A percentile compares a stretch with the other conserved stretches of the same genome.
Conservation (phyloP, 495 filamentous ascomycete genomes). For the Neurospora sp. region DNA sequence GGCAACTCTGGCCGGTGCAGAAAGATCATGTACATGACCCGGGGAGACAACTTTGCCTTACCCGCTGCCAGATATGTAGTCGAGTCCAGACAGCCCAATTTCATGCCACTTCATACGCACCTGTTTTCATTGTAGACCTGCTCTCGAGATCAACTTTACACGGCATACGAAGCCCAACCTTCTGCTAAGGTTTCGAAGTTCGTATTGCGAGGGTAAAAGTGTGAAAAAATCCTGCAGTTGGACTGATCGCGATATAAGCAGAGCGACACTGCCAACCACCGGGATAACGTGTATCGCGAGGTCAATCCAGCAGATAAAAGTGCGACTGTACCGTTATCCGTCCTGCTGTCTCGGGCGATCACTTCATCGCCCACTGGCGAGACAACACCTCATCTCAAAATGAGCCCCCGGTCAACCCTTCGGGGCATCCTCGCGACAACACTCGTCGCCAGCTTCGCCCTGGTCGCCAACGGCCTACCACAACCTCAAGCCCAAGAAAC, state of each 20-base stretch:
- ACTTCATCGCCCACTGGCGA: not conserved
- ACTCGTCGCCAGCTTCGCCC: not conserved
- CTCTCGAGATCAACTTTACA: not conserved
- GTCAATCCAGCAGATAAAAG: not conserved
- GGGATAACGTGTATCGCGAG: not conserved
- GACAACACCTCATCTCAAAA: not conserved
- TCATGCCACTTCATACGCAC: not conserved
- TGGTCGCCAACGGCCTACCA: not conserved
- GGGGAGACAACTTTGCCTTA: not conserved
- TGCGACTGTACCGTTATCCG: too few relatives aligned
- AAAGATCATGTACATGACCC: not conserved
- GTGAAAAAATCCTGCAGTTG: not conserved
- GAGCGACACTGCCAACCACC: not conserved
- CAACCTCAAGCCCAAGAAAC: constrained; percentile 5
- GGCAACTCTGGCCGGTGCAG: not conserved
- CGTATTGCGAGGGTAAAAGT: not conserved
- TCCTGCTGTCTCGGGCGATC: not conserved
- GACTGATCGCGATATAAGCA: not conserved
- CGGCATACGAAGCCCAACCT: not conserved
- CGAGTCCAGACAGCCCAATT: not conserved
- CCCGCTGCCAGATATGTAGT: not conserved
- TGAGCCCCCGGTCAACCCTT: not conserved
- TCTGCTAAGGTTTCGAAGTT: not conserved
- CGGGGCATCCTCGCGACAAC: not conserved
- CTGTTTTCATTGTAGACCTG: not conserved